Evolutionary conservation across 2,329 filamentous ascomycete species (phyloP), one percentile per base, ranked within the genome.

Genomic region (Chrysosporium queenslandicum): DNA sequence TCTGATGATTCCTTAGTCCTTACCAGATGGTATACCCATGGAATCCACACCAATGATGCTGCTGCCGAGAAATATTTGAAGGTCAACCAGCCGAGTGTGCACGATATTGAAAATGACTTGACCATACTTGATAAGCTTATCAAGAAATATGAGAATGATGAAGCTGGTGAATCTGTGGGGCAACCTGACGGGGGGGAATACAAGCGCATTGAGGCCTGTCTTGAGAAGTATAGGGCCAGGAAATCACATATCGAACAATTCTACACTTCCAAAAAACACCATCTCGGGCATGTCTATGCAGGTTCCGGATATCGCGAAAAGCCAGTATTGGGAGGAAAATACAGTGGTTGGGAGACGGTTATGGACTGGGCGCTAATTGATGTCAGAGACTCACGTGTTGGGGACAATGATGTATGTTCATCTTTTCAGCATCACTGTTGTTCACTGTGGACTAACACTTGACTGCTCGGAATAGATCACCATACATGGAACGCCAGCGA

Each of bases 291-390:
- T 27, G 42, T 52, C n/a, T 47, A 47, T 40, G 30, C 42, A 23
- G 50, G 27, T 16, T 52, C 50, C 3, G 42, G 50, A 14, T 39
- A 14, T 39, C 23, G 2, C 42, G 42, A 23, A 27, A 39, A 20
- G 11, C 14, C 39, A 23, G 43, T 16, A 36, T 27, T 37, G 29
- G 16, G 3, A 40, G 46, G 34, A 49, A 49, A 23, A 20, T 36
- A 40, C 14, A 23, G 14, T 18, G 14, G 32, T 37, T 47, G 14
- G 21, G 43, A 46, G 43, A 46, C 27, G 23, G 30, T 30, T 46
- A 46, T 46, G 43, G 32, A 52, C 27, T 52, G 50, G 50, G 50
- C 50, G n/a, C 20, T 52, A 47, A 37, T 52, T 20, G 41, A 52
- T 18, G 39, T 51, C 40, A 42, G 16, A 42, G 40, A 42, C 40